Evolutionary conservation across 148 eudicot genomes (phyloP).

Genomic region (Fagopyrum homotropicum): DNA sequence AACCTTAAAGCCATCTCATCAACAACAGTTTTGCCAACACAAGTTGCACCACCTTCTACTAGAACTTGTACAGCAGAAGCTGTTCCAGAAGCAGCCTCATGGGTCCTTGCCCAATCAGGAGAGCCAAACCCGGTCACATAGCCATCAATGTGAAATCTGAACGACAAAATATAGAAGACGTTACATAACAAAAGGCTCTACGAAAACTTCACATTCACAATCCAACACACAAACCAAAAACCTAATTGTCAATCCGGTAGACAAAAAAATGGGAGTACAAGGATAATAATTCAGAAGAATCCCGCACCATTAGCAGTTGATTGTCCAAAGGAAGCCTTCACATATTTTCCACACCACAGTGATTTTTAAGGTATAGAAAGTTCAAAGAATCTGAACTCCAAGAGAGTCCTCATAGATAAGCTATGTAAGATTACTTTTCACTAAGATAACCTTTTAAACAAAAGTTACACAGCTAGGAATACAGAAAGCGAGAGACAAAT

Average conservation of each 20-base stretch:
- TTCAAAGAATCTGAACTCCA: background rate
- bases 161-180: background rate
- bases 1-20: constrained; percentile 94
- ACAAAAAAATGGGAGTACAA: background rate
- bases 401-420: background rate
- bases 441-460: background rate
- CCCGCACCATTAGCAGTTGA: background rate
- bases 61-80: constrained; percentile 61
- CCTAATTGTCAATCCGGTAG: background rate
- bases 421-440: no score
- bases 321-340: background rate
- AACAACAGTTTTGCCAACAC: constrained; percentile 78
- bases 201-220: no score
- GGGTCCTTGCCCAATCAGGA: constrained; percentile 84
- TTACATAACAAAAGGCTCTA: no score
- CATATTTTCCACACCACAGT: background rate
- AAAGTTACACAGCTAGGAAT: background rate
- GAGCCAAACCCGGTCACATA: constrained; percentile 84
- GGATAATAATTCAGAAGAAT: background rate
- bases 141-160: constrained; percentile 80
- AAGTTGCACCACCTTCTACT: constrained; percentile 95
- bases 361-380: background rate
- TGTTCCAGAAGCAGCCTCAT: constrained; percentile 71
- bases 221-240: background rate
- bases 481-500: no score